phyloP scores from a whole-genome alignment of 2,329 filamentous ascomycete genomes.

The Drechmeria coniospora region DNA sequence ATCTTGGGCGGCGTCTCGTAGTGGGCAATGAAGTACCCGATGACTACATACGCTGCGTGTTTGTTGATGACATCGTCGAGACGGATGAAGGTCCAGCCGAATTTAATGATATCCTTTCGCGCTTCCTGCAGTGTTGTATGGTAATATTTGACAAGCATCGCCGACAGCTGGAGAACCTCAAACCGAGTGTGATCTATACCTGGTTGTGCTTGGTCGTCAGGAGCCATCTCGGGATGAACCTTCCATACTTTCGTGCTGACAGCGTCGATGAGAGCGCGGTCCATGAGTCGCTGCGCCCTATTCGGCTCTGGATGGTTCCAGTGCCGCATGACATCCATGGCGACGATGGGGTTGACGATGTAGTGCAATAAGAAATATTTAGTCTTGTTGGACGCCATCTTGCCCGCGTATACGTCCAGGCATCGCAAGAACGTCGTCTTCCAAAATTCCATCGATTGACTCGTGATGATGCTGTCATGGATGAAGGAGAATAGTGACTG shows the following conservation, averaged over 20 bases:
- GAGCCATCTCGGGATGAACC: constrained; percentile 64
- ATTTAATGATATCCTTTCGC: constrained; percentile 96
- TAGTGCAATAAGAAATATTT: constrained; percentile 89
- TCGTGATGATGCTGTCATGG: constrained; percentile 71
- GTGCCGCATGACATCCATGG: constrained; percentile 84
- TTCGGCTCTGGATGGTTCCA: constrained; percentile 46
- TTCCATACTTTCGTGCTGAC: constrained; percentile 93
- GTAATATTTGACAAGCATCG: constrained; percentile 91
- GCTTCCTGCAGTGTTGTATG: constrained; percentile 75
- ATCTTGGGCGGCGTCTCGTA: constrained; percentile 97
- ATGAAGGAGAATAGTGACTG: constrained; percentile 69
- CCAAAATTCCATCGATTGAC: constrained; percentile 73
- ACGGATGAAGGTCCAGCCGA: constrained; percentile 95
- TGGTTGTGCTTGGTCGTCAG: constrained; percentile 68
- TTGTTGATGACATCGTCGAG: constrained; percentile 99
- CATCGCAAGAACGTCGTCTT: constrained; percentile 69
- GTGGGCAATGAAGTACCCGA: constrained; percentile 92
- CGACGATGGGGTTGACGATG: constrained; percentile 88
- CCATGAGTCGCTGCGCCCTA: constrained; percentile 58
- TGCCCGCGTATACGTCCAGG: constrained; percentile 72
- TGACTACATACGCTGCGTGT: constrained; percentile 91
- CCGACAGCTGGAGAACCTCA: constrained; percentile 88
- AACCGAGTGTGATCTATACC: constrained; percentile 92
- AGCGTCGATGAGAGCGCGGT: constrained; percentile 73
- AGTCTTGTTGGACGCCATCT: constrained; percentile 66